A percentile compares a stretch with the other conserved stretches of the same genome.
These are phyloP conservation scores for Cardamine occulta DNA, from an alignment of 345 rosid species.

Conservation along the genomic window DNA sequence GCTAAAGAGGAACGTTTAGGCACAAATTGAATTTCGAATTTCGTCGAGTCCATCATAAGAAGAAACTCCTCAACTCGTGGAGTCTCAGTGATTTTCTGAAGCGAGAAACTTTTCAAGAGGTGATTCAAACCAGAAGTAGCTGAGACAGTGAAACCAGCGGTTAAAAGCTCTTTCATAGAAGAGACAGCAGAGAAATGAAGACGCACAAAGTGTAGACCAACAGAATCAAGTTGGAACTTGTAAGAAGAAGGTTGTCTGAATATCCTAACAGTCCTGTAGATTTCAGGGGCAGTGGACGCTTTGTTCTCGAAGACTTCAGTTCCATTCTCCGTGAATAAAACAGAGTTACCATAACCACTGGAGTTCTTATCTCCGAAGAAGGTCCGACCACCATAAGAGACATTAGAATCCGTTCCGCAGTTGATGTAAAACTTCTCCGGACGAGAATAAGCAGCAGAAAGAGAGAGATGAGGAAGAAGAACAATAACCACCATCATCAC, in stretches of 20 bases:
- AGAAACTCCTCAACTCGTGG: constrained; percentile 53
- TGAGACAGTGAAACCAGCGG: constrained; percentile 48
- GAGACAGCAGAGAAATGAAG: constrained; percentile 41
- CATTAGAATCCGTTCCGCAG: too few relatives aligned
- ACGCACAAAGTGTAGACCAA: constrained; percentile 54
- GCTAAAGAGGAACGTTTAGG: constrained; percentile 56
- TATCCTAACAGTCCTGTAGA: too few relatives aligned
- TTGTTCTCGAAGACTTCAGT: too few relatives aligned
- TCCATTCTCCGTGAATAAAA: too few relatives aligned
- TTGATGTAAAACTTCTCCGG: too few relatives aligned
- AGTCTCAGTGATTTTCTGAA: constrained; percentile 18
- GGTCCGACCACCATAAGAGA: too few relatives aligned
- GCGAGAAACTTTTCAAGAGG: constrained; percentile 42
- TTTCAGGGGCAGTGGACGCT: too few relatives aligned
- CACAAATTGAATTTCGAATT: constrained; percentile 40
- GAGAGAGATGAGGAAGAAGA: too few relatives aligned
- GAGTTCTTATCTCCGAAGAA: too few relatives aligned
- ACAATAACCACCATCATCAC: too few relatives aligned
- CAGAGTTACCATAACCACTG: too few relatives aligned
- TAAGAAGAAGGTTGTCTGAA: constrained; percentile 46
- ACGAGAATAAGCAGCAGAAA: too few relatives aligned
- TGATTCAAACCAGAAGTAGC: constrained; percentile 38
- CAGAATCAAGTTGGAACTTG: constrained; percentile 35
- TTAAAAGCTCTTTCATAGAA: constrained; percentile 43
- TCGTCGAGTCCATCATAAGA: constrained; percentile 29